A percentile compares a stretch with the other conserved stretches of the same genome.
Evolutionary conservation across 352 stramenopile species (phyloP).

Genomic region (Pythium rishiriense): DNA sequence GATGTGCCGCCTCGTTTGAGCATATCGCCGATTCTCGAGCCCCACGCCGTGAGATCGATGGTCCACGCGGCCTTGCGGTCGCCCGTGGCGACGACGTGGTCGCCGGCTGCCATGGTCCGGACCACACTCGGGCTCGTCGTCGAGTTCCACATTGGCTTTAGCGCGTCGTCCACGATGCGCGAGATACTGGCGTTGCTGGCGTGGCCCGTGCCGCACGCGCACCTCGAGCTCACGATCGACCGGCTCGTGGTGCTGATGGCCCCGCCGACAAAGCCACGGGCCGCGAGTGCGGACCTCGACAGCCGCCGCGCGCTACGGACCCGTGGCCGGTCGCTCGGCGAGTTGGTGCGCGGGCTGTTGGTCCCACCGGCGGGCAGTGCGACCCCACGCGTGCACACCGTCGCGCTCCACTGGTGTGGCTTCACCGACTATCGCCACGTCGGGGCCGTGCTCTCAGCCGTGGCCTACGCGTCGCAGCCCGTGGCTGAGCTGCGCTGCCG

Average conservation of each 20-base stretch:
- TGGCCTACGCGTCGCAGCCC: not conserved
- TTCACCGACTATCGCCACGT: not conserved
- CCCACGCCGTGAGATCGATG: not conserved
- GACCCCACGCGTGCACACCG: not conserved
- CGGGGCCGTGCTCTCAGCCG: slow-evolving; percentile 1
- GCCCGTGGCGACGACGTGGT: not conserved
- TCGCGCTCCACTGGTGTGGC: not conserved
- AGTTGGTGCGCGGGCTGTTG: not conserved
- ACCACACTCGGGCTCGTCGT: not conserved
- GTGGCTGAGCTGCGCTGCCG: not conserved
- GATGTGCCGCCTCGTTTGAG: not conserved
- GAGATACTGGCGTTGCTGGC: not conserved
- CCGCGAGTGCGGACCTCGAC: not conserved
- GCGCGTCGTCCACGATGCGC: not conserved
- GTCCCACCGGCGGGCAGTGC: not conserved
- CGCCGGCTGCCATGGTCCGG: too few relatives aligned
- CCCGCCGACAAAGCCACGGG: not conserved
- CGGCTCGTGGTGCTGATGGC: not conserved
- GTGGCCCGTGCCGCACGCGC: not conserved
- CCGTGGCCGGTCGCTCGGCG: not conserved
- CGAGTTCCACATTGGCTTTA: not conserved
- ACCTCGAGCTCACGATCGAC: not conserved
- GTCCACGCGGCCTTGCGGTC: not conserved
- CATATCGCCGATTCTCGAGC: not conserved
- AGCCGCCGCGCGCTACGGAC: not conserved